phyloP scores from a whole-genome alignment of 1,139 yeast genomes.

The Candida anutae region DNA sequence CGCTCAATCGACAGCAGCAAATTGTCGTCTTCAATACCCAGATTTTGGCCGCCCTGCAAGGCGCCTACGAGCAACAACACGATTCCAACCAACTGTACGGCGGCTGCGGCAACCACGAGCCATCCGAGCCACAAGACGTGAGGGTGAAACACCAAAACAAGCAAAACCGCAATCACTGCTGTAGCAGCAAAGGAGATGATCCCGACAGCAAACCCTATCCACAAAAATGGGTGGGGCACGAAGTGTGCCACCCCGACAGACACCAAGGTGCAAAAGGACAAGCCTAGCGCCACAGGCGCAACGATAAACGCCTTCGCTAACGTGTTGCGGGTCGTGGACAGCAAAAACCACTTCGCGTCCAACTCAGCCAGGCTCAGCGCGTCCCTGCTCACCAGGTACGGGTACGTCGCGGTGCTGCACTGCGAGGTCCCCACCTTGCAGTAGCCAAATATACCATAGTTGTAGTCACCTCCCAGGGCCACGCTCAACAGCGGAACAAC shows the following conservation, averaged over 20 bases:
- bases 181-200: constrained; percentile 45
- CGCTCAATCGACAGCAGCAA: too few relatives aligned
- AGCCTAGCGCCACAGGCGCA: constrained; percentile 77
- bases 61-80: constrained; percentile 14
- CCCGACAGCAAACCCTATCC: constrained; percentile 21
- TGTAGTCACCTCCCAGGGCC: constrained; percentile 31
- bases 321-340: constrained; percentile 48
- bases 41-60: not conserved
- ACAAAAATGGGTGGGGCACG: constrained; percentile 5
- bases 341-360: constrained; percentile 19
- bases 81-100: constrained; percentile 36
- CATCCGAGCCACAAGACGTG: constrained; percentile 62
- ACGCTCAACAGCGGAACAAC: constrained; percentile 30
- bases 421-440: constrained; percentile 39
- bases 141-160: constrained; percentile 54
- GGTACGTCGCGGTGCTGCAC: constrained; percentile 27
- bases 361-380: constrained; percentile 11
- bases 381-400: constrained; percentile 21
- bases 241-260: constrained; percentile 7
- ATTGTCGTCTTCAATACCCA: not conserved
- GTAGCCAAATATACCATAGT: constrained; percentile 84
- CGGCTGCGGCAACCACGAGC: constrained; percentile 62
- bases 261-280: constrained; percentile 41
- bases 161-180: constrained; percentile 45
- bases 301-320: constrained; percentile 68